A percentile compares a stretch with the other conserved stretches of the same genome.
These are phyloP conservation scores for Rugonectria rugulosa DNA, from an alignment of 2,329 filamentous ascomycete species.

Conservation along the genomic window DNA sequence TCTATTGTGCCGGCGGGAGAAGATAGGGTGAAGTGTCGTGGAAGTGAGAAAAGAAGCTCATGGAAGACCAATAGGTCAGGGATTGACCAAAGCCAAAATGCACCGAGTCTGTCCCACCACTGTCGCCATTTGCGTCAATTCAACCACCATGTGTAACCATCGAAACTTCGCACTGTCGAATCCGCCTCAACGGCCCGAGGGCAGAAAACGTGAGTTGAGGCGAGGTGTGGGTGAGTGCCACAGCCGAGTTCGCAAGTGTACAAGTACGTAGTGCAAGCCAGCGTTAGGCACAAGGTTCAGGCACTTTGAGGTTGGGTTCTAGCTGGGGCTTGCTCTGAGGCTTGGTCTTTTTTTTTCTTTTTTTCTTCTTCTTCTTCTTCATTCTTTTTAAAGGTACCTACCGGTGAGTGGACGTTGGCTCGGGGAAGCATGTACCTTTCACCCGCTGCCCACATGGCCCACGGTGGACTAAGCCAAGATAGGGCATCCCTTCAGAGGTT, in stretches of 20 bases:
- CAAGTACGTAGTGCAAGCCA: too few species aligned
- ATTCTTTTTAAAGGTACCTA: neutral
- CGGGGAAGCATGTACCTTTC: constrained; percentile 10
- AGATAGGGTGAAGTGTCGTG: neutral
- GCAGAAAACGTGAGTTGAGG: constrained; percentile 22
- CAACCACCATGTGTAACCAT: constrained; percentile 35
- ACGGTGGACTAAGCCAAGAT: constrained; percentile 12
- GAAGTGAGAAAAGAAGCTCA: constrained; percentile 17
- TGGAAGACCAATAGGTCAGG: constrained; percentile 26
- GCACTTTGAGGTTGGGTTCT: neutral
- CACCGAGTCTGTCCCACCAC: constrained; percentile 28
- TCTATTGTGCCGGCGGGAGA: neutral
- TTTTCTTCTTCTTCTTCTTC: too few species aligned
- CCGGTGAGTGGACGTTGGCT: neutral
- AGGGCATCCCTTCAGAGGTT: neutral
- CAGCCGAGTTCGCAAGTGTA: too few species aligned
- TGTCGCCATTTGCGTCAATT: constrained; percentile 24
- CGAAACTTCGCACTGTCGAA: constrained; percentile 35
- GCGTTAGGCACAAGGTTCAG: constrained; percentile 25
- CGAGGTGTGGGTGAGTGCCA: constrained; percentile 23
- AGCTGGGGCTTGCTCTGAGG: neutral
- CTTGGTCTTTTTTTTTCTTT: too few species aligned
- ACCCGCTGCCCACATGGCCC: constrained; percentile 14
- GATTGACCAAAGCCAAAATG: constrained; percentile 30
- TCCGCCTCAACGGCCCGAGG: constrained; percentile 38